These are phyloP conservation scores for Colletotrichum tropicale DNA, from an alignment of 2,329 filamentous ascomycete species.

Conservation along the genomic window DNA sequence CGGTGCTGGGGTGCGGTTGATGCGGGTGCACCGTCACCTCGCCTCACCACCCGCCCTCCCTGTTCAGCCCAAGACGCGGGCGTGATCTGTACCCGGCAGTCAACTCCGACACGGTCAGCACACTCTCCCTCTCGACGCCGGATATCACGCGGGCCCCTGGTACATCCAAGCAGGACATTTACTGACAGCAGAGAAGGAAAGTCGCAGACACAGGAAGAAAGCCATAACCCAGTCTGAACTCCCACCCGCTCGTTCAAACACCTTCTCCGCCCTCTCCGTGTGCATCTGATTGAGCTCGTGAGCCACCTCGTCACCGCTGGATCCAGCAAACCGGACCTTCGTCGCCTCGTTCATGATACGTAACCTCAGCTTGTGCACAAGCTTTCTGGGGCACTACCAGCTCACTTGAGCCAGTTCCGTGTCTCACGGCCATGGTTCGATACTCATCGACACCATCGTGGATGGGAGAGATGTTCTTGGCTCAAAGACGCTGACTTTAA, in stretches of 20 bases:
- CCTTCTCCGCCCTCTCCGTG: fast-evolving
- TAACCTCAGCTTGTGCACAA: not conserved
- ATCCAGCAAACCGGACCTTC: not conserved
- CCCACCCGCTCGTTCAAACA: not conserved
- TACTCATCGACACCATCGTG: not conserved
- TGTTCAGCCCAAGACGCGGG: not conserved
- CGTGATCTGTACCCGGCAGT: not conserved
- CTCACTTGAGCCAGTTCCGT: not conserved
- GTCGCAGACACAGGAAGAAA: not conserved
- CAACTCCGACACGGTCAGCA: not conserved
- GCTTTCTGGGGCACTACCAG: not conserved
- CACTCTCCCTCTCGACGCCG: not conserved
- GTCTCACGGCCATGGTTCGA: not conserved
- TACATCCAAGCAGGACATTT: not conserved
- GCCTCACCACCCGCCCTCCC: not conserved
- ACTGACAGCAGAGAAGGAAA: not conserved
- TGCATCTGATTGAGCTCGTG: not conserved
- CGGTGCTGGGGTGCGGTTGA: not conserved
- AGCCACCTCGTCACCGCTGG: fast-evolving
- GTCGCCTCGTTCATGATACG: not conserved
- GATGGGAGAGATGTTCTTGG: not conserved
- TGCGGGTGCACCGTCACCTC: not conserved
- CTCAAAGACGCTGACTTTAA: not conserved
- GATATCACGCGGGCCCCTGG: not conserved
- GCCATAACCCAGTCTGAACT: not conserved